Percentiles rank a stretch among this genome's conserved stretches.
phyloP scores from a whole-genome alignment of 768 basidiomycete genomes.

The Tricholoma sp. region DNA sequence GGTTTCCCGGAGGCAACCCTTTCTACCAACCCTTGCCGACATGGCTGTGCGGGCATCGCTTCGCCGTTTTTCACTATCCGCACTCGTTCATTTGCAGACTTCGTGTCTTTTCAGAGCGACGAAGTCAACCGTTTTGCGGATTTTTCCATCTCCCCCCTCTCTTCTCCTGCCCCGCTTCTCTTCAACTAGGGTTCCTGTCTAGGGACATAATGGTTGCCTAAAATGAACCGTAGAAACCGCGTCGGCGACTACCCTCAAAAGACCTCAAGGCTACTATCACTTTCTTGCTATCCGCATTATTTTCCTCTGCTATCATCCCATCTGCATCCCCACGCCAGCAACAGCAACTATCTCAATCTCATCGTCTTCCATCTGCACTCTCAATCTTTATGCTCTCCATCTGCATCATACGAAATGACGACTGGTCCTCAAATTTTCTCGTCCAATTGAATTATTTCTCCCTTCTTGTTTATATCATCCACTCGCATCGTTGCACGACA shows the following conservation, averaged over 20 bases:
- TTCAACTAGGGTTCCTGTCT: slow-evolving; percentile 33
- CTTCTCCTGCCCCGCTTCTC: slow-evolving; percentile 39
- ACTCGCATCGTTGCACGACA: slow-evolving; percentile 35
- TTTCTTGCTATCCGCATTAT: slow-evolving; percentile 5
- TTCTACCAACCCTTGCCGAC: slow-evolving; percentile 5
- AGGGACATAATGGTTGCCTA: not conserved
- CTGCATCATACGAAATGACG: slow-evolving; percentile 5
- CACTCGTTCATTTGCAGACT: slow-evolving; percentile 9
- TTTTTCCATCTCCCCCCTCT: slow-evolving; percentile 30
- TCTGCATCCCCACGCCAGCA: slow-evolving; percentile 14
- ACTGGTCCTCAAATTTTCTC: slow-evolving; percentile 14
- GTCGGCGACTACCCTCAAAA: slow-evolving; percentile 7
- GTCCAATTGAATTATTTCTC: slow-evolving; percentile 20
- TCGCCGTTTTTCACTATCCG: slow-evolving; percentile 12
- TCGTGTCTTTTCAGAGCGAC: slow-evolving; percentile 13
- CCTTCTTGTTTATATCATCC: slow-evolving; percentile 21
- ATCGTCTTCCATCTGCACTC: slow-evolving; percentile 14
- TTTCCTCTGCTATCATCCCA: slow-evolving; percentile 12
- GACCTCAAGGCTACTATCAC: slow-evolving; percentile 9
- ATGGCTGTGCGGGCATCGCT: slow-evolving; percentile 5
- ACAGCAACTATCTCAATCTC: slow-evolving; percentile 18
- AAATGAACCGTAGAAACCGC: slow-evolving; percentile 3
- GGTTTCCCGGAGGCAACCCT: slow-evolving; percentile 5
- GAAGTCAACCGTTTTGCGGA: slow-evolving; percentile 15
- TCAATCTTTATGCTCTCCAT: slow-evolving; percentile 1